Percentiles rank a stretch among this genome's conserved stretches.
These are phyloP conservation scores for Xerocomellus chrysenteron DNA, from an alignment of 768 basidiomycete species.

Conservation along the genomic window DNA sequence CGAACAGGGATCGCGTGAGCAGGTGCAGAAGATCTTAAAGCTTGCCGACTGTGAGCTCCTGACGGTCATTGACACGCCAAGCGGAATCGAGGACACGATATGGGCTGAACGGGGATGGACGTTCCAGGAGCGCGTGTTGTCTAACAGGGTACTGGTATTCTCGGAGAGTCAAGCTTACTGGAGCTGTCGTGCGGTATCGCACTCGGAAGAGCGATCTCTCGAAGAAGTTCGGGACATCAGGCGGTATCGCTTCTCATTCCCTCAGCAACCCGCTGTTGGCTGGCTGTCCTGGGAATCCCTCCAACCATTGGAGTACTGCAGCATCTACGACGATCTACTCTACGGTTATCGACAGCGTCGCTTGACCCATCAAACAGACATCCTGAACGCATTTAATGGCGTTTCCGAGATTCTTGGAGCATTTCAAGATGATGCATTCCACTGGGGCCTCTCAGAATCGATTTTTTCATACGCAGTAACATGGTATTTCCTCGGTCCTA, in stretches of 20 bases:
- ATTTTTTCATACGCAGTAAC: constrained; percentile 10
- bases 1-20: neutral
- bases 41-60: constrained; percentile 9
- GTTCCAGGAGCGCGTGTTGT: constrained; percentile 18
- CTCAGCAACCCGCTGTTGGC: neutral
- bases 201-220: constrained; percentile 14
- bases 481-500: constrained; percentile 2
- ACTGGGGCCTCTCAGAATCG: constrained; percentile 16
- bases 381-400: constrained; percentile 14
- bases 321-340: neutral
- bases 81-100: constrained; percentile 1
- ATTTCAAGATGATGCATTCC: constrained; percentile 7
- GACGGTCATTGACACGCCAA: constrained; percentile 7
- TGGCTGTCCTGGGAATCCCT: neutral
- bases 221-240: constrained; percentile 3
- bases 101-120: constrained; percentile 19
- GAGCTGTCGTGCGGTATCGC: constrained; percentile 6
- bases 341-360: constrained; percentile 7
- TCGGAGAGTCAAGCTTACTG: constrained; percentile 19
- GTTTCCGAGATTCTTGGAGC: constrained; percentile 9
- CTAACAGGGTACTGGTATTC: constrained; percentile 17
- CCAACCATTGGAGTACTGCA: neutral
- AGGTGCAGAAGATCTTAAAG: constrained; percentile 9
- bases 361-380: constrained; percentile 14
- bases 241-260: neutral